Conservation (phyloP, 805 yeast genomes). For the Kregervanrija pseudodelftensis region DNA sequence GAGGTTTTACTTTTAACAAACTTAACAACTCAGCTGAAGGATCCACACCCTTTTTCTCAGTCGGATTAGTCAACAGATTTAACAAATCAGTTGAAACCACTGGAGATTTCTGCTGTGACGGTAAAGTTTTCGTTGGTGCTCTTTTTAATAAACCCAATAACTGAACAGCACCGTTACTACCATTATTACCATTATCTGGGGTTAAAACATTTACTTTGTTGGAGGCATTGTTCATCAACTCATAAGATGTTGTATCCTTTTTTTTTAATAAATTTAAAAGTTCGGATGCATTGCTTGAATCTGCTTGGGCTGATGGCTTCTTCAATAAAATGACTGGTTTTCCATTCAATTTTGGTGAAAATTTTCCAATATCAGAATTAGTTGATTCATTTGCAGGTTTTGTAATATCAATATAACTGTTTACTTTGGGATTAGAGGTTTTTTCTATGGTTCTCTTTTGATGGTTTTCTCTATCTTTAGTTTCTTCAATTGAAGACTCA, state of each 20-base stretch:
- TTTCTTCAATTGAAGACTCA: conserved; percentile 4
- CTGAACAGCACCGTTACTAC: no score
- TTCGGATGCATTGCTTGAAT: not conserved
- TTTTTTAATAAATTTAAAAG: not conserved
- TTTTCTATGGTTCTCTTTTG: not conserved
- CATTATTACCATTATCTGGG: no score
- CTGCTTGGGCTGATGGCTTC: conserved; percentile 1
- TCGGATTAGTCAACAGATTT: conserved; percentile 1
- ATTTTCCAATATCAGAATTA: conserved; percentile 1
- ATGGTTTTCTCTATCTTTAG: not conserved
- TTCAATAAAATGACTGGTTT: conserved; percentile 9
- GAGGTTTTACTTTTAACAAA: conserved; percentile 5
- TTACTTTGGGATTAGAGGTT: not conserved
- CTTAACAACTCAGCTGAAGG: conserved; percentile 8
- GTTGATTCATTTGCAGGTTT: conserved; percentile 11
- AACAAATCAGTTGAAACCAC: conserved; percentile 2
- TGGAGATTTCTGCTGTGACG: not conserved
- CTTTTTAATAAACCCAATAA: no score
- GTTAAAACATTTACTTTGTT: no score
- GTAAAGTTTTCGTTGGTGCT: no score
- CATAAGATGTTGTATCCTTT: no score
- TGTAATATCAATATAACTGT: conserved; percentile 8
- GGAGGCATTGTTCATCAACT: no score
- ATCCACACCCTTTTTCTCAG: conserved; percentile 1
- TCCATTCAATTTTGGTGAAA: not conserved